Evolutionary conservation across 192 early-diverging fungal species (phyloP), one percentile per base, ranked within the genome.

Genomic region (Allomyces macrogynus): DNA sequence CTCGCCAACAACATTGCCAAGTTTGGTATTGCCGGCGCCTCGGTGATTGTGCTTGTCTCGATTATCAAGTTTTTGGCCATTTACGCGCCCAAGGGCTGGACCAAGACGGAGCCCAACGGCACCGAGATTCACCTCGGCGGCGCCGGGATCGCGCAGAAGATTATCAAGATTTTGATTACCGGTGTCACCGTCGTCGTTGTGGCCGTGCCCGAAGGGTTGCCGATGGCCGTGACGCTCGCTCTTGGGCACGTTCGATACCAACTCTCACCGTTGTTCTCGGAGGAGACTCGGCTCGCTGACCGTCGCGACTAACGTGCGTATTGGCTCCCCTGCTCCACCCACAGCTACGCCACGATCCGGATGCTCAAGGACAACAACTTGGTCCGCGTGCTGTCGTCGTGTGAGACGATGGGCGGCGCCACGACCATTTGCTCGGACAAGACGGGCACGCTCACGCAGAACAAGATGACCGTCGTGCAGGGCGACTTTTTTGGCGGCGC

Each of bases 1-100:
- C n/a, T n/a, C n/a, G 92, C 93, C 12, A 90, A 98, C 72, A 78
- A 87, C 71, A 98, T 98, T 71, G 93, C 91, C 67, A 93, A 93
- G 75, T 83, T 92, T 71, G 95, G 92, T 60, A 79, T 89, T 71
- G 81, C 78, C 65, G 85, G 83, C 66, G 87, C 93, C n/a, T 66
- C 88, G 20, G 66, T 86, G 42, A 89, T 98, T 82, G 76, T 98
- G 57, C 67, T 93, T 20, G 42, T 66, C 40, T 65, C 81, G 16
- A 20, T 75, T 8, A 74, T 78, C 27, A 63, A 71, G 5, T 82
- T 77, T 70, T 68, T 75, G 23, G 49, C 74, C 60, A 7, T 65
- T 12, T 26, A 61, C 61, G 16, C 22, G 60, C 23, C 24, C 43
- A 61, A 24, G 1, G 40, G 32, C 10, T 68, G 23, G 23, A n/a